A percentile compares a stretch with the other conserved stretches of the same genome.
phyloP scores from a whole-genome alignment of 805 yeast species.

The Lipomyces starkeyi region DNA sequence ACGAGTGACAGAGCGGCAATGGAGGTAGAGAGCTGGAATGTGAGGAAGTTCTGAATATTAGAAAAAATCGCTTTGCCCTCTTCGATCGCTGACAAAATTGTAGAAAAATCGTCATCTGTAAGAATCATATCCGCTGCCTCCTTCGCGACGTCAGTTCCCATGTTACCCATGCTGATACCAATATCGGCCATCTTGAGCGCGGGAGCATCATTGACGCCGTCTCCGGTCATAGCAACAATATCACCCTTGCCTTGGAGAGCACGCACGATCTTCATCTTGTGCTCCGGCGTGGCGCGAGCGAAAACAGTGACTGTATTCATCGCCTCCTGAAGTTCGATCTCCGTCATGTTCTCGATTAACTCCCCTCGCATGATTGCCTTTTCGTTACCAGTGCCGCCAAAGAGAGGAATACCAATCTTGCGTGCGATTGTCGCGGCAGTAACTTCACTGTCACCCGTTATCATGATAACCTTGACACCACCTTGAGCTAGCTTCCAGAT shows the following conservation, averaged over 20 bases:
- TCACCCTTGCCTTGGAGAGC: slow-evolving; percentile 95
- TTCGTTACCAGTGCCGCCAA: slow-evolving; percentile 53
- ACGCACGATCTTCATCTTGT: slow-evolving; percentile 85
- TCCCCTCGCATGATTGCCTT: slow-evolving; percentile 84
- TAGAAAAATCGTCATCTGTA: slow-evolving; percentile 95
- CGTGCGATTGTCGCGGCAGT: slow-evolving; percentile 86
- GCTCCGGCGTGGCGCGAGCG: slow-evolving; percentile 96
- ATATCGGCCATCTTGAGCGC: slow-evolving; percentile 94
- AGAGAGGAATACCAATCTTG: slow-evolving; percentile 83
- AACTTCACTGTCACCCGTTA: slow-evolving; percentile 91
- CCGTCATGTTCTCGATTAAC: slow-evolving; percentile 73
- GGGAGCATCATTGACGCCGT: slow-evolving; percentile 99
- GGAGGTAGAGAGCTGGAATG: slow-evolving; percentile 90
- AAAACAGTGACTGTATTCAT: slow-evolving; percentile 84
- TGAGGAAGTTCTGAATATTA: slow-evolving; percentile 89
- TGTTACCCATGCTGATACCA: slow-evolving; percentile 84
- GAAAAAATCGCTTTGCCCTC: slow-evolving; percentile 98
- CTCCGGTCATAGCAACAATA: slow-evolving; percentile 99
- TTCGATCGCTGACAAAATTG: slow-evolving; percentile 89
- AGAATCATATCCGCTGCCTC: slow-evolving; percentile 98
- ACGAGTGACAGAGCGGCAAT: slow-evolving; percentile 67
- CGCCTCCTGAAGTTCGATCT: slow-evolving; percentile 72
- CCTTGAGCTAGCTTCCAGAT: slow-evolving; percentile 80
- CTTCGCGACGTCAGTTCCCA: slow-evolving; percentile 98
- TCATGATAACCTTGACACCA: slow-evolving; percentile 98